Base-by-base conservation (phyloP, 495 filamentous ascomycete genomes). In the Cetradonia linearis region DNA sequence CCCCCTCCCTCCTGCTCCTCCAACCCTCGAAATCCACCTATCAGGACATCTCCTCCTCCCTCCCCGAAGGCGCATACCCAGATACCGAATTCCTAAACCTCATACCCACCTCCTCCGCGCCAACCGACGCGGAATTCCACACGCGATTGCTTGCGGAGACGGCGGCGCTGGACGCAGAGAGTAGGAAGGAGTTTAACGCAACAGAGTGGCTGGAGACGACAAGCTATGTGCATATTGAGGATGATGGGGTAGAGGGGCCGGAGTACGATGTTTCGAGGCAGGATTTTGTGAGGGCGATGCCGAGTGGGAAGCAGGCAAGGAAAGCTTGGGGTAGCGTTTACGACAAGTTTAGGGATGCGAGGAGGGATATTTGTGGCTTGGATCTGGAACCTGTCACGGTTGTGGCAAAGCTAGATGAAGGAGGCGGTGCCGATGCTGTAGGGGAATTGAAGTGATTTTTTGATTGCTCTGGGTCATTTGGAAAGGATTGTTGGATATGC, bases 171-270 rank as follows among this genome's bases (percentile, higher is more conserved):
- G 48, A 54, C 18, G 58, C 66, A 46, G 66, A 62, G 11, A 54
- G 18, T 30, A 48, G 61, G 33, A 69, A 68, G 18, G 59, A 59
- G 1, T 76, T 77, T 65, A 72, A 76, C 55, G 66, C 69, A 1
- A 72, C 73, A 0, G 5, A 30, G 0, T 77, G 72, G 63, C 50
- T 74, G 7, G 63, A 68, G 14, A 65, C 60, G 53, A 73, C 72
- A 10, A 63, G 69, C 2, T 78, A 74, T 59, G 69, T 78, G 40
- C 75, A 71, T 38, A 63, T 78, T 53, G 67, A 65, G 25, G 76
- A 78, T 58, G 64, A 71, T 23, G 72, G 69, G 30, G 64, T 77
- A 6, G 73, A 74, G 31, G 76, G 70, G 8, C 78, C 78, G 11
- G 75, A 79, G 62, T 74, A 69, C 60, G 72, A 77, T 54, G 68